Evolutionary conservation across 2,329 filamentous ascomycete species (phyloP), one percentile per base, ranked within the genome.

Genomic region (Aspergillus fumigatiaffinis): DNA sequence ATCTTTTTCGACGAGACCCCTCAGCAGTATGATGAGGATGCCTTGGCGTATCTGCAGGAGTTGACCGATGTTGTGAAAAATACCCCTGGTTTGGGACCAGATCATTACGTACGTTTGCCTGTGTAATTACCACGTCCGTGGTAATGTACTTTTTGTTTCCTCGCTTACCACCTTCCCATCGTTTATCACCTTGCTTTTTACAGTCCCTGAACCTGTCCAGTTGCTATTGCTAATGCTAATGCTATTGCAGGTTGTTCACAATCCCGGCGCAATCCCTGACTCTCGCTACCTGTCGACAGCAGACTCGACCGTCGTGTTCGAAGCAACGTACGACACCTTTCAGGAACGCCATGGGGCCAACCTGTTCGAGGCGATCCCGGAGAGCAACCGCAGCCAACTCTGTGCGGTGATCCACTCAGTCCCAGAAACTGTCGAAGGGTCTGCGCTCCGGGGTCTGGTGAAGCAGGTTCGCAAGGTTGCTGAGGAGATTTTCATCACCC

Each of bases 1-100:
- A 79, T 81, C 62, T 81, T 81, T 65, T 76, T 81, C 56, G 79
- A 80, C 59, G 78, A 82, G 66, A 76, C 74, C 46, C 78, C 78
- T 4, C 68, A 74, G 51, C 54, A 69, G 59, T 77, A 73, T 63
- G 66, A 69, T 59, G 59, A 57, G 52, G 56, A 61, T 35, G 61
- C 67, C 23, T 62, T 70, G 54, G 61, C 61, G 51, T 78, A 74
- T 60, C 64, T 76, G 21, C 60, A 71, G 55, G 66, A 69, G 10
- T 53, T 77, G 38, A 71, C 68, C 4, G 56, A 62, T 38, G 60
- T 72, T 10, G 72, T 75, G 47, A 73, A 68, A 57, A 58, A 56
- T 7, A 63, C 63, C 12, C 51, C 64, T 17, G 72, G 69, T 5
- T 66, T 78, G 61, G 73, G 73, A 9, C 65, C 67, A 8, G 66